A percentile compares a stretch with the other conserved stretches of the same genome.
Conservation (phyloP, 805 yeast species). For the Vanderwaltozyma polyspora region DNA sequence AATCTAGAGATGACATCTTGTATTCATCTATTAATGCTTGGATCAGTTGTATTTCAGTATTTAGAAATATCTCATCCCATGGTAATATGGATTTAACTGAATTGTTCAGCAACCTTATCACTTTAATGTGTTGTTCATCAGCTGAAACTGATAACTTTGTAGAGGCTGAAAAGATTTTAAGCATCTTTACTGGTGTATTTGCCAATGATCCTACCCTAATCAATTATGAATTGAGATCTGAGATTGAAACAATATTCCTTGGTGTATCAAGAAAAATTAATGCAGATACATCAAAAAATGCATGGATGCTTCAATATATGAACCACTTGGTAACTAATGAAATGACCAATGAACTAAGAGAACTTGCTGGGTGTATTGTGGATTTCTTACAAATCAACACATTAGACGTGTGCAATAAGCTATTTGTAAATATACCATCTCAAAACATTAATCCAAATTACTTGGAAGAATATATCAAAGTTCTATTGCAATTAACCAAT, state of each 20-base stretch:
- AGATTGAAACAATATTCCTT: slow-evolving; percentile 22
- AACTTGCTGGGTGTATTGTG: slow-evolving; percentile 24
- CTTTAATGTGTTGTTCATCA: slow-evolving; percentile 21
- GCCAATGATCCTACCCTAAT: slow-evolving; percentile 22
- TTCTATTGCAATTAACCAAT: slow-evolving; percentile 42
- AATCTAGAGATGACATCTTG: slow-evolving; percentile 8
- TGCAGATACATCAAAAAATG: slow-evolving; percentile 14
- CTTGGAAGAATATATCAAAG: slow-evolving; percentile 32
- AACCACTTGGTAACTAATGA: slow-evolving; percentile 24
- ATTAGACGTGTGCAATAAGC: slow-evolving; percentile 24
- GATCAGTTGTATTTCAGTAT: slow-evolving; percentile 23
- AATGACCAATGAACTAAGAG: slow-evolving; percentile 23
- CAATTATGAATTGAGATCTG: slow-evolving; percentile 21
- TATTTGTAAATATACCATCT: slow-evolving; percentile 16
- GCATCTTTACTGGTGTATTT: slow-evolving; percentile 21
- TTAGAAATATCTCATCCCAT: slow-evolving; percentile 16
- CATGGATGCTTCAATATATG: slow-evolving; percentile 28
- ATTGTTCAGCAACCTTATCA: slow-evolving; percentile 20
- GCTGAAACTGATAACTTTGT: slow-evolving; percentile 16
- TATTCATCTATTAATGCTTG: slow-evolving; percentile 23
- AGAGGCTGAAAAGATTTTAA: slow-evolving; percentile 18
- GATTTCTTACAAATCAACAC: slow-evolving; percentile 25
- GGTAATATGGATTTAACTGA: slow-evolving; percentile 24
- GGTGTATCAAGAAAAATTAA: slow-evolving; percentile 20
- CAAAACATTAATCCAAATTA: slow-evolving; percentile 4